phyloP scores from a whole-genome alignment of 768 basidiomycete genomes.

The Phanerochaete sordida region DNA sequence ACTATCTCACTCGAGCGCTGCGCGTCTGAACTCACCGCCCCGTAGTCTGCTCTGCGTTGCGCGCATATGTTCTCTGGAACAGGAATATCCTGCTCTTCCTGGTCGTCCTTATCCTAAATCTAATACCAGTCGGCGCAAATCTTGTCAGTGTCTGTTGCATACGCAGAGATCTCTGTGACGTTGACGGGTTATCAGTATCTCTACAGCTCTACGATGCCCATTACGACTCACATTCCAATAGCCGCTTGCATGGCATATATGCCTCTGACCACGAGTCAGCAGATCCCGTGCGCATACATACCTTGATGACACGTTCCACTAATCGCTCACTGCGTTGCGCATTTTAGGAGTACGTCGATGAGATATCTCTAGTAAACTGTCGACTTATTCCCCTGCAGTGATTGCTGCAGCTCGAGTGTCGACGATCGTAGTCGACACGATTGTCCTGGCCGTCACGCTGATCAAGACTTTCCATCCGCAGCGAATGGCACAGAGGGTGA shows the following conservation, averaged over 20 bases:
- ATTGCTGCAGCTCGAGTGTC: neutral
- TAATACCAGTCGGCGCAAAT: slow-evolving; percentile 4
- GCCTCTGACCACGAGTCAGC: neutral
- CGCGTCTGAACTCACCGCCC: neutral
- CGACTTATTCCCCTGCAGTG: neutral
- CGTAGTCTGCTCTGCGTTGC: slow-evolving; percentile 5
- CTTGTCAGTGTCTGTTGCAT: neutral
- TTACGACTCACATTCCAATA: neutral
- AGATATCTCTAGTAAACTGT: neutral
- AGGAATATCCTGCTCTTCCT: neutral
- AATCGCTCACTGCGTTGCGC: neutral
- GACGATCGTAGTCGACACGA: neutral
- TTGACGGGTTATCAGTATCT: neutral
- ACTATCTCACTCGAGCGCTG: neutral
- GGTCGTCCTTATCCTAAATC: neutral
- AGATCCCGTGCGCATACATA: neutral
- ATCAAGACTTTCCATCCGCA: neutral
- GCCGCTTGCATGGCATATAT: neutral
- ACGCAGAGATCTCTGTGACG: neutral
- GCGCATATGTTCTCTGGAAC: slow-evolving; percentile 6
- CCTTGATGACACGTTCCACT: neutral
- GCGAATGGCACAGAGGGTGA: neutral
- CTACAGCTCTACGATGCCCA: neutral
- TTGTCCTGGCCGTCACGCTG: slow-evolving; percentile 2
- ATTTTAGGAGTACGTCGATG: neutral